Percentiles rank a stretch among this genome's conserved stretches.
phyloP scores from a whole-genome alignment of 495 filamentous ascomycete genomes.

The Penicillium silybi region DNA sequence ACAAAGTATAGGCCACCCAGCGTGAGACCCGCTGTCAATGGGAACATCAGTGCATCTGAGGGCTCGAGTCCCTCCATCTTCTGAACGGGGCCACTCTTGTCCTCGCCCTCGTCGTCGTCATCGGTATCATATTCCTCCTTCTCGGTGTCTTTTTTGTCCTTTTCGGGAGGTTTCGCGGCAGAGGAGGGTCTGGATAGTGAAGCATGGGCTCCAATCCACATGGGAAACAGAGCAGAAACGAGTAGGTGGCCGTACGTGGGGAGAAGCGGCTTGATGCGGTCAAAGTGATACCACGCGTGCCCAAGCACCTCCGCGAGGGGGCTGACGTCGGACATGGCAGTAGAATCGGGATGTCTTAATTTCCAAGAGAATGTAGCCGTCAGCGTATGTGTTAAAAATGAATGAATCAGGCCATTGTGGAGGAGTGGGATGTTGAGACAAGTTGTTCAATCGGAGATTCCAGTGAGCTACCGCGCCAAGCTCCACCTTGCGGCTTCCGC shows the following conservation, averaged over 20 bases:
- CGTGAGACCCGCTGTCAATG: conserved; percentile 69
- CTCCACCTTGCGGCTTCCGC: conserved; percentile 8
- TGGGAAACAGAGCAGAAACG: conserved; percentile 64
- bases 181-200: conserved; percentile 75
- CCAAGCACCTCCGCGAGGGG: conserved; percentile 46
- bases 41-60: conserved; percentile 82
- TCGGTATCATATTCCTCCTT: conserved; percentile 44
- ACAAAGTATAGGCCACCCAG: conserved; percentile 80
- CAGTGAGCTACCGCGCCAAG: conserved; percentile 12
- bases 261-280: conserved; percentile 49
- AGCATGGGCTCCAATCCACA: conserved; percentile 67
- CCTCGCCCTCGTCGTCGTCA: conserved; percentile 43
- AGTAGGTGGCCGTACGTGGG: conserved; percentile 66
- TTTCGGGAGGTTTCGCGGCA: conserved; percentile 60
- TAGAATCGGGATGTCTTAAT: not conserved
- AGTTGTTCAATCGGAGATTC: conserved; percentile 15
- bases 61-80: conserved; percentile 73
- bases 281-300: conserved; percentile 47
- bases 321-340: conserved; percentile 41
- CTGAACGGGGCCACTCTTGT: conserved; percentile 39
- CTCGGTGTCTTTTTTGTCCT: conserved; percentile 43
- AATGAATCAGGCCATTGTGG: conserved; percentile 15
- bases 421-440: conserved; percentile 10
- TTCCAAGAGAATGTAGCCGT: not conserved
- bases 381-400: not conserved